Evolutionary conservation across 228 moss, liverwort and hornwort genomes (phyloP), one percentile per base, ranked within the genome.

Genomic region (Sphagnum magellanicum): DNA sequence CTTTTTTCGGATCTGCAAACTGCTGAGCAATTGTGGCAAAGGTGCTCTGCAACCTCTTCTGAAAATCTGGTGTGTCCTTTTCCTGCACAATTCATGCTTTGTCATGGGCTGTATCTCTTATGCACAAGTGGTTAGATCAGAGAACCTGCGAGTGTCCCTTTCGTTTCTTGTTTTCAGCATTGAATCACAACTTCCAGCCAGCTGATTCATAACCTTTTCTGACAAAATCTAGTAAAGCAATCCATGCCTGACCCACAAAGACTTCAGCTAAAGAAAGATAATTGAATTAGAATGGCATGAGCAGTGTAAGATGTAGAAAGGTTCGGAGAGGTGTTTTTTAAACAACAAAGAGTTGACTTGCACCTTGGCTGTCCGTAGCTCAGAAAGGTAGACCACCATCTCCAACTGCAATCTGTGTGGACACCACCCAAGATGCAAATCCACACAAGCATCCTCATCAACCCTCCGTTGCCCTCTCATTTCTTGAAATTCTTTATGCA

Each of bases 21-120:
- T 79, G 78, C 8, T 71, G n/a, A 6, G 77, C 81, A 70, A 86
- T 79, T 5, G 81, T 64, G 53, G 79, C 81, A 14, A 86, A 81
- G n/a, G 74, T 81, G 16, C 74, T 76, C 63, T 86, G 81, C 47
- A 86, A 76, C 65, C 77, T 81, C 60, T 86, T 86, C 64, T 81
- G 81, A 17, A 86, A 61, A 63, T 86, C 85, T 4, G 81, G 74
- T 59, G 63, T 76, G 50, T 85, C 85, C 63, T 86, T 81, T 63
- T 86, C 85, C 85, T 86, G 79, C 8, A 51, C 49, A 55, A 59
- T 11, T 59, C 11, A 11, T 15, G 12, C 11, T 59, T 15, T 59
- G 11, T 59, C 59, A 32, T 32, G 32, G 32, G 32, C 32, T 32
- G 32, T 32, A 1, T 32, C 32, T 32, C 32, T 32, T 32, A 32